These are phyloP conservation scores for Eremochloa ophiuroides DNA, from an alignment of 176 grass and related monocot genomes.

Conservation along the genomic window DNA sequence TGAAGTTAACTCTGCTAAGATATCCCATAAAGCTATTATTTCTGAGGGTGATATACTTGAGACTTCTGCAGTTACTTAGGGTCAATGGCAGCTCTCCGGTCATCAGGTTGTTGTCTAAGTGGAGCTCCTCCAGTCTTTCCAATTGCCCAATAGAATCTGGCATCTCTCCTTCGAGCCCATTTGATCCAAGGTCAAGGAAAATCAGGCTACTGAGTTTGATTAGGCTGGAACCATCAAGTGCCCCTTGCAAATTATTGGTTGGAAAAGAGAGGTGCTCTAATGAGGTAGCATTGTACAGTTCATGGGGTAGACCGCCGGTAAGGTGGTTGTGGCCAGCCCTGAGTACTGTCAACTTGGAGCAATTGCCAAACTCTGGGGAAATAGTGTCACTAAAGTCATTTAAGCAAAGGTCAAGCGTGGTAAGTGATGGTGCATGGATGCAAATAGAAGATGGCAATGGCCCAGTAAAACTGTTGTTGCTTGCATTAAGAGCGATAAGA, in stretches of 20 bases:
- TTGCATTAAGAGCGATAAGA: conserved; percentile 62
- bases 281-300: conserved; percentile 49
- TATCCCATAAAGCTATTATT: conserved; percentile 53
- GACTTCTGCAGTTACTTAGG: conserved; percentile 52
- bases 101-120: conserved; percentile 50
- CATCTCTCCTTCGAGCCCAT: conserved; percentile 31
- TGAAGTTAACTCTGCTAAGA: conserved; percentile 54
- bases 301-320: conserved; percentile 40
- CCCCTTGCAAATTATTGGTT: conserved; percentile 45
- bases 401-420: conserved; percentile 44
- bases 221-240: conserved; percentile 47
- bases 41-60: conserved; percentile 58
- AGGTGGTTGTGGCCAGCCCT: conserved; percentile 55
- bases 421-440: conserved; percentile 33
- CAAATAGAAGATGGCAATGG: conserved; percentile 55
- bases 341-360: conserved; percentile 51
- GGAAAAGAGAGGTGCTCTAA: conserved; percentile 48
- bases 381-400: conserved; percentile 56
- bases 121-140: conserved; percentile 39
- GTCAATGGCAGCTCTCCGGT: conserved; percentile 43
- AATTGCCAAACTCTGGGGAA: conserved; percentile 49
- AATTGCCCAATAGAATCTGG: conserved; percentile 60
- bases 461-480: conserved; percentile 75
- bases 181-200: conserved; percentile 49
- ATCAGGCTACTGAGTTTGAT: conserved; percentile 36